Evolutionary conservation across 768 basidiomycete species (phyloP).

Genomic region (Naganishia antarctica): DNA sequence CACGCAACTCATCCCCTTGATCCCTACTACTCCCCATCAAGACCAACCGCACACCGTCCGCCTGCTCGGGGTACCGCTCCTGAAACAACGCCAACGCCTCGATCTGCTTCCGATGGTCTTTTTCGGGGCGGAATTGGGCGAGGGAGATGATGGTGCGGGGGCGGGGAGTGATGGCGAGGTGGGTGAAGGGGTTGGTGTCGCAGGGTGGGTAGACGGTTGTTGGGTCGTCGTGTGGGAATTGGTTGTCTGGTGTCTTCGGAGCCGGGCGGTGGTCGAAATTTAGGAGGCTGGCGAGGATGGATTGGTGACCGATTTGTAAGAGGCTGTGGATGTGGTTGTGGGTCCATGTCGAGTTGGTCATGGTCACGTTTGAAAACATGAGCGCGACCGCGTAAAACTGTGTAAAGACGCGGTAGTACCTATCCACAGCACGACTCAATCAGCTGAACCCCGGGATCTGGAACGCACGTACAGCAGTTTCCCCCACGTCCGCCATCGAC

Average conservation of each 20-base stretch:
- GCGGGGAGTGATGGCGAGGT: constrained; percentile 55
- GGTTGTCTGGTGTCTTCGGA: neutral
- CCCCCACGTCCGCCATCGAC: constrained; percentile 57
- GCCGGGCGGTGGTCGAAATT: constrained; percentile 27
- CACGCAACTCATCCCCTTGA: constrained; percentile 64
- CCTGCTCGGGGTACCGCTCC: constrained; percentile 57
- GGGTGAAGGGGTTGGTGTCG: constrained; percentile 67
- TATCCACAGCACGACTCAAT: neutral
- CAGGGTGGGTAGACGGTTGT: constrained; percentile 84
- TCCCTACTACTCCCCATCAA: constrained; percentile 84
- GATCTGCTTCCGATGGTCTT: constrained; percentile 80
- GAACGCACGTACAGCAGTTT: constrained; percentile 60
- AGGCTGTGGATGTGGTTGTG: constrained; percentile 74
- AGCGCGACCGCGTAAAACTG: constrained; percentile 73
- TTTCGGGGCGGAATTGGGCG: constrained; percentile 97
- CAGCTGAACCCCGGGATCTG: neutral
- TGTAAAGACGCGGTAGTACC: constrained; percentile 72
- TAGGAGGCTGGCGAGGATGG: constrained; percentile 32
- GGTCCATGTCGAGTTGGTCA: constrained; percentile 98
- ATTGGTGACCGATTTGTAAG: constrained; percentile 49
- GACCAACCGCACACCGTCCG: constrained; percentile 58
- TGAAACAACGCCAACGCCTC: constrained; percentile 63
- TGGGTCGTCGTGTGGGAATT: neutral
- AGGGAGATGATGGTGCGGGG: constrained; percentile 63
- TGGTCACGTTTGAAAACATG: constrained; percentile 59